Percentiles rank a stretch among this genome's conserved stretches.
phyloP scores from a whole-genome alignment of 495 filamentous ascomycete genomes.

The Daldinia vernicosa region DNA sequence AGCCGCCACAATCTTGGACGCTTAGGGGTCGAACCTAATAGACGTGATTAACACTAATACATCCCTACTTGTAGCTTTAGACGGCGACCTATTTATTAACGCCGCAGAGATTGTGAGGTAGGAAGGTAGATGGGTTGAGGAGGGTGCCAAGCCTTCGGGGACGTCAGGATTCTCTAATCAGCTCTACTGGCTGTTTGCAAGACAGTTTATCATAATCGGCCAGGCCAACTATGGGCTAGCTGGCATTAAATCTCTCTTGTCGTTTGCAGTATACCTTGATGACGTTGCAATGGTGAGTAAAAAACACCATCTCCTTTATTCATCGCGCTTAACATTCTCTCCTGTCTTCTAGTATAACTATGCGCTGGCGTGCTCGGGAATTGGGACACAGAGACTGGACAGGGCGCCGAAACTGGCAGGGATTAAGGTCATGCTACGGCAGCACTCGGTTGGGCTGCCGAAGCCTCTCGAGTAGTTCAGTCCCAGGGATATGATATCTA shows the following conservation, averaged over 20 bases:
- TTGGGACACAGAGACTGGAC: background rate
- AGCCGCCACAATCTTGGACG: background rate
- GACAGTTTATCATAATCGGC: conserved; percentile 47
- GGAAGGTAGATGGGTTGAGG: background rate
- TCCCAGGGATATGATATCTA: conserved; percentile 50
- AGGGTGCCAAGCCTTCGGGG: conserved; percentile 46
- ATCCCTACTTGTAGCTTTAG: background rate
- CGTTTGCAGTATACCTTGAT: conserved; percentile 53
- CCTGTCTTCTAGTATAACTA: background rate
- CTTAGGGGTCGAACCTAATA: background rate
- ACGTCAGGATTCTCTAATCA: conserved; percentile 51
- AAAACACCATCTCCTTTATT: background rate
- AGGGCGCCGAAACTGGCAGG: background rate
- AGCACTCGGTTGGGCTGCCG: conserved; percentile 42
- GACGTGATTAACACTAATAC: background rate
- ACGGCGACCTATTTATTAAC: background rate
- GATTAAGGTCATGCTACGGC: conserved; percentile 13
- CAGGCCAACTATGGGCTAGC: conserved; percentile 50
- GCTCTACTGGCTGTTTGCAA: conserved; percentile 51
- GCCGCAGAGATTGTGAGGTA: background rate
- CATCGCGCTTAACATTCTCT: background rate
- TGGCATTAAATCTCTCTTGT: conserved; percentile 50
- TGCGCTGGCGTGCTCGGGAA: background rate
- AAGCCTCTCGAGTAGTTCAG: conserved; percentile 42
- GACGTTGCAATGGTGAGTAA: conserved; percentile 25